Evolutionary conservation across 2,329 filamentous ascomycete species (phyloP), one percentile per base, ranked within the genome.

Genomic region (Tolypocladium tundrense): DNA sequence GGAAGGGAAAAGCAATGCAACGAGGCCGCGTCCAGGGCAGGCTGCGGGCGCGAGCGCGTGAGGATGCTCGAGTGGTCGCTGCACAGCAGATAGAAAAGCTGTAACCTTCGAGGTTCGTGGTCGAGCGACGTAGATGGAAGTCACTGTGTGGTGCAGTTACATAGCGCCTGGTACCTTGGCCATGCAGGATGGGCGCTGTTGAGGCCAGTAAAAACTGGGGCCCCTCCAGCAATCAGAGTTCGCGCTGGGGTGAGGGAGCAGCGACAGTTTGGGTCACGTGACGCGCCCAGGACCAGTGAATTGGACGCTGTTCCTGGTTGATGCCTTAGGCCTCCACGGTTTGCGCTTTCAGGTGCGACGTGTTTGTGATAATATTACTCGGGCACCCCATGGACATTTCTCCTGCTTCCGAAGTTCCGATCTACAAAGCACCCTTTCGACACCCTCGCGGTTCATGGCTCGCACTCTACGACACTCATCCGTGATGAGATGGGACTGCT

Each of bases 81-180:
- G 33, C n/a, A 37, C 39, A 48, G 39, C 21, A 43, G 37, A 37
- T 9, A 19, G 21, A 37, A 48, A 40, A 39, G 37, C 6, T 24
- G 53, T 16, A 51, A 43, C 31, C 21, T 54, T 60, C 21, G 53
- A 58, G 42, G 58, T 58, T 55, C 48, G 33, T 41, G 41, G 35
- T 51, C 16, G 53, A 48, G 51, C 31, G 54, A 33, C 39, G 60
- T 60, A 24, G 62, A 62, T 63, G 57, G 63, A 73, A 70, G 71
- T 73, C 69, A 70, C 70, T 65, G 58, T 66, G 54, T 57, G 63
- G 69, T 67, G 67, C 60, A 66, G 62, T 66, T 70, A 64, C 66
- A 69, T 67, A 65, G 66, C 64, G 66, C 51, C 62, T 58, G 68
- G 68, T 70, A 70, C 68, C 65, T 69, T 65, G 62, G 54, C 57